phyloP scores from a whole-genome alignment of 2,329 filamentous ascomycete genomes.

The Colletotrichum chlorophyti region DNA sequence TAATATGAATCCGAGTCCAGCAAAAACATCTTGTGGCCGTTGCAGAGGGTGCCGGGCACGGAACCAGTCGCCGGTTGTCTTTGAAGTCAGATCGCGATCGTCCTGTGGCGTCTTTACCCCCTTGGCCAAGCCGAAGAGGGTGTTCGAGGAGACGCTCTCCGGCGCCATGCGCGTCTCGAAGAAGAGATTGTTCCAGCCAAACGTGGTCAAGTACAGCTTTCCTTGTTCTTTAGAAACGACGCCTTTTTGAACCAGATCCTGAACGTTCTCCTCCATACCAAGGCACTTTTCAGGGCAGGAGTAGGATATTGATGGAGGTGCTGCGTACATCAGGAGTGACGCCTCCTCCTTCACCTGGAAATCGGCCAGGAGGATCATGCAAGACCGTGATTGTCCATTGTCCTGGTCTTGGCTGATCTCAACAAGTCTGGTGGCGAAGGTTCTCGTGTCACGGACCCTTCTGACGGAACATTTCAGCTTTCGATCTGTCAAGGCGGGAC shows the following conservation, averaged over 20 bases:
- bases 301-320: slow-evolving; percentile 41
- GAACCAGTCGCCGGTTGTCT: slow-evolving; percentile 50
- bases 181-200: slow-evolving; percentile 36
- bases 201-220: slow-evolving; percentile 34
- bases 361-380: slow-evolving; percentile 51
- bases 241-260: slow-evolving; percentile 33
- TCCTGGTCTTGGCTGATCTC: slow-evolving; percentile 49
- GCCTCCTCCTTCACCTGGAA: slow-evolving; percentile 50
- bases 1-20: slow-evolving; percentile 49
- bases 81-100: slow-evolving; percentile 37
- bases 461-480: slow-evolving; percentile 45
- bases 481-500: slow-evolving; percentile 49
- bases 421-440: slow-evolving; percentile 55
- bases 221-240: slow-evolving; percentile 32
- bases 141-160: slow-evolving; percentile 51
- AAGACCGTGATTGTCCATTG: slow-evolving; percentile 43
- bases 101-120: slow-evolving; percentile 43
- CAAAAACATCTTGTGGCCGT: slow-evolving; percentile 40
- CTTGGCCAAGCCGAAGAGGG: slow-evolving; percentile 48
- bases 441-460: slow-evolving; percentile 49
- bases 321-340: slow-evolving; percentile 45
- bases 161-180: slow-evolving; percentile 45
- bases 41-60: slow-evolving; percentile 33
- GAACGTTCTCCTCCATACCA: slow-evolving; percentile 23
- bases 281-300: slow-evolving; percentile 34